A percentile compares a stretch with the other conserved stretches of the same genome.
phyloP scores from a whole-genome alignment of 345 rosid species.

The Eucalyptus lansdowneana region DNA sequence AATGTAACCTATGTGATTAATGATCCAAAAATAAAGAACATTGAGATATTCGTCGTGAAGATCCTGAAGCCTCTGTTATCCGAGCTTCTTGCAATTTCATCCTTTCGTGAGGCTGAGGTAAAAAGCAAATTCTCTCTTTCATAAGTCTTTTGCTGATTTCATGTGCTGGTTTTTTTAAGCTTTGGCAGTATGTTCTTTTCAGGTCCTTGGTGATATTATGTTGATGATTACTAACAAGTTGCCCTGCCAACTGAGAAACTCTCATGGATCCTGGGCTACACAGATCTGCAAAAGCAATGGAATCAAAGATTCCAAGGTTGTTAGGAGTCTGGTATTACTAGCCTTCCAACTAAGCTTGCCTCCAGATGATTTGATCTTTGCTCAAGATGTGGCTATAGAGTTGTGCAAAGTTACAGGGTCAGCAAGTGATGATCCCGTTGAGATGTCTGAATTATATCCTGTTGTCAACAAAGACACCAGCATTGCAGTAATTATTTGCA shows the following conservation, averaged over 20 bases:
- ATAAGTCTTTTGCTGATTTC: background rate
- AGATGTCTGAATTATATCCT: constrained; percentile 29
- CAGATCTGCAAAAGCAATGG: constrained; percentile 36
- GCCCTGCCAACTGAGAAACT: constrained; percentile 41
- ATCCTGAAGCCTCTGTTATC: constrained; percentile 37
- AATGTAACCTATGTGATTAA: constrained; percentile 17
- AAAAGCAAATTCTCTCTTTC: background rate
- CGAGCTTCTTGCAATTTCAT: constrained; percentile 34
- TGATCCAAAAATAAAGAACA: constrained; percentile 34
- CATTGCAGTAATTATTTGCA: background rate
- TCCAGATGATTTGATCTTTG: constrained; percentile 41
- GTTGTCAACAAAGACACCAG: constrained; percentile 39
- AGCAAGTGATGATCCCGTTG: constrained; percentile 1
- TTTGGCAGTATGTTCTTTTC: constrained; percentile 1
- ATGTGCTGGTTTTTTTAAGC: background rate
- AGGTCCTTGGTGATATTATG: constrained; percentile 50
- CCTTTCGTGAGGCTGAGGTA: constrained; percentile 53
- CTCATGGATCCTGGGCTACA: constrained; percentile 52
- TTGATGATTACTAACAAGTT: constrained; percentile 29
- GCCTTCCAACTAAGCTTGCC: constrained; percentile 37
- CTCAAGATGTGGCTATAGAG: constrained; percentile 37
- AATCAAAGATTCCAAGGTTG: constrained; percentile 29
- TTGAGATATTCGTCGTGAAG: constrained; percentile 30
- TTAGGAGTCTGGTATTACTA: constrained; percentile 36
- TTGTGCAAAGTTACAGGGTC: constrained; percentile 23